phyloP scores from a whole-genome alignment of 257 asterid genomes.

The Primulina tabacum region DNA sequence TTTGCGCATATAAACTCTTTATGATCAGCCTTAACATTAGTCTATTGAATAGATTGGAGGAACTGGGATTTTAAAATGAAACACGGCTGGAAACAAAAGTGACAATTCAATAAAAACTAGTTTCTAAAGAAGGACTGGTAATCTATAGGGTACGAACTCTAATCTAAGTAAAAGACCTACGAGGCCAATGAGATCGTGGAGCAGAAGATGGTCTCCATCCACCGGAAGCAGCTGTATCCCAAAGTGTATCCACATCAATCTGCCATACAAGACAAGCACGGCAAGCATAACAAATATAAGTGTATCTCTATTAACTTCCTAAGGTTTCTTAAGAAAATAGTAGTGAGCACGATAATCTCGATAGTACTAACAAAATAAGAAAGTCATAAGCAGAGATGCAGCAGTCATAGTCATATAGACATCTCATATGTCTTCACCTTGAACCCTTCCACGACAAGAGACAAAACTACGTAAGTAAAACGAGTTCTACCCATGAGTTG shows the following conservation, averaged over 20 bases:
- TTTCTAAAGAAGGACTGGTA: conserved; percentile 5
- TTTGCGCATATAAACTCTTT: not conserved
- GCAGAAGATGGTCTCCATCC: conserved; percentile 98
- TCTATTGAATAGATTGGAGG: not conserved
- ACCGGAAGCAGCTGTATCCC: conserved; percentile 76
- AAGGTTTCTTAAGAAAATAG: not conserved
- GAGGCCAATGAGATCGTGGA: conserved; percentile 92
- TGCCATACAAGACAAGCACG: conserved; percentile 33
- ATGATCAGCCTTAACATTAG: not conserved
- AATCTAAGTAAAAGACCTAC: conserved; percentile 42
- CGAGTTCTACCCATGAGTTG: not conserved
- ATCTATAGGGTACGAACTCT: not conserved
- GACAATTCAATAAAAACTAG: conserved; percentile 11
- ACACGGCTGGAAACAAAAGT: conserved; percentile 6
- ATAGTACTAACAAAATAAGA: conserved; percentile 16
- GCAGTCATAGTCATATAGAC: not conserved
- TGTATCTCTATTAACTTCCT: not conserved
- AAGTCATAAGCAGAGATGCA: conserved; percentile 12
- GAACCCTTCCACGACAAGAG: conserved; percentile 13
- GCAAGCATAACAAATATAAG: conserved; percentile 11
- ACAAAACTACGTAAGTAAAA: conserved; percentile 1
- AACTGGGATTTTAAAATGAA: conserved; percentile 11
- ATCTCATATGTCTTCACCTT: not conserved
- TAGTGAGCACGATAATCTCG: not conserved
- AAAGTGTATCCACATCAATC: conserved; percentile 71